Evolutionary conservation across 768 basidiomycete species (phyloP), one percentile per base, ranked within the genome.

Genomic region (Roridomyces roridus): DNA sequence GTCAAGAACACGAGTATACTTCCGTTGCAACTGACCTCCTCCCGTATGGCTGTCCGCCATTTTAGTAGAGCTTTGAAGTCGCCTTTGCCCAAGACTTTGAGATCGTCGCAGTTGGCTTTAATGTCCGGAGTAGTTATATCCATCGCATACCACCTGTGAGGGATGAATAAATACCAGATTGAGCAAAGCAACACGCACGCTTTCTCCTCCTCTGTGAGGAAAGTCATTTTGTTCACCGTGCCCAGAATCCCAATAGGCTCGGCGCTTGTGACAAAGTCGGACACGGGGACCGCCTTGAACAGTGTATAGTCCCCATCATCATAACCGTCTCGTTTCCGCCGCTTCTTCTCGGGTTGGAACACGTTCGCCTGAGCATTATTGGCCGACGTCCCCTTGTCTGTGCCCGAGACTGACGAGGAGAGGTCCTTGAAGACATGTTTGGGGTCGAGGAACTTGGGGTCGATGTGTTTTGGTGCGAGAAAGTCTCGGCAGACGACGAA

Each of bases 401-500:
- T 72, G 7, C 74, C 77, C 23, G 73, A 68, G 23, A 77, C 63
- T 6, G 77, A 65, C 0, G 85, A 76, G 15, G 85, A 77, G 20
- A 92, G 77, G 46, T 98, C 96, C 72, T 97, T 96, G 83, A 99
- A 99, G 60, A 99, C 97, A 68, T 98, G 94, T 69, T 88, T 93
- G 4, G 96, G 93, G 70, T 98, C 96, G 59, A 99, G 87, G 75
- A 99, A 97, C 74, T 96, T 97, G 14, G 96, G 95, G 68, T 99
- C 97, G 65, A 99, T 96, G 65, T 89, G 83, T 72, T 92, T 94
- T 3, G 97, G 97, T 9, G 96, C 94, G 54, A 93, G 83, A 77
- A 94, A 99, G 55, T 92, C 93, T 53, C 89, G 89, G 73, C 97
- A 99, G 46, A 98, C 93, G 65, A 99, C 97, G 80, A 99, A 99